Evolutionary conservation across 2,329 filamentous ascomycete species (phyloP), one percentile per base, ranked within the genome.

Genomic region (Xylaria sp.): DNA sequence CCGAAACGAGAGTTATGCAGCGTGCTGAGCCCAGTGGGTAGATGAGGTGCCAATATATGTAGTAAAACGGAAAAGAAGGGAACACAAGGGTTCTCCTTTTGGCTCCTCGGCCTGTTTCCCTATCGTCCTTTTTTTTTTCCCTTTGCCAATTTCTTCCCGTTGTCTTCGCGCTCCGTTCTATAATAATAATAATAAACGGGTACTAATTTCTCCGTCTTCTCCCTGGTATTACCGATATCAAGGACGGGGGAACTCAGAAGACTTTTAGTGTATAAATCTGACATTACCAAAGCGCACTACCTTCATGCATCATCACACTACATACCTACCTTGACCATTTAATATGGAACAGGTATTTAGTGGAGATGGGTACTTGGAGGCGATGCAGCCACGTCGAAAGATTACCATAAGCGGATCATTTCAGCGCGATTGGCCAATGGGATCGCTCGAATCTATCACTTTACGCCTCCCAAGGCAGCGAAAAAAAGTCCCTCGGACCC

Each of bases 341-440:
- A 20, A 25, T 51, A 39, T 22, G 5, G 20, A 51, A 38, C 25
- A 66, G 61, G 67, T 69, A 68, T 62, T 57, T 50, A 60, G 58
- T 62, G 65, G 60, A 29, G 66, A 63, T 45, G 39, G 56, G 62
- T 68, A 70, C 68, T 64, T 70, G 66, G 68, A 61, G 68, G 63
- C 36, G 59, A 69, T 57, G 58, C 62, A 58, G 61, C 29, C 56
- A 60, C 29, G 47, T 63, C 27, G 29, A 66, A 66, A 65, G 63
- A 70, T 67, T 70, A 70, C 68, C 63, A 64, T 61, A 70, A 70
- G 68, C 68, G 68, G 68, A 70, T 66, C 57, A 56, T 63, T 65
- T 45, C 31, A 20, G 58, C 57, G 39, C 42, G 27, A 62, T 66
- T 66, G 66, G 29, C 68, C 68, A 70, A 70, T 70, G 15, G 45